Evolutionary conservation across 495 filamentous ascomycete genomes (phyloP).

Genomic region (Penicillium simplicissimum): DNA sequence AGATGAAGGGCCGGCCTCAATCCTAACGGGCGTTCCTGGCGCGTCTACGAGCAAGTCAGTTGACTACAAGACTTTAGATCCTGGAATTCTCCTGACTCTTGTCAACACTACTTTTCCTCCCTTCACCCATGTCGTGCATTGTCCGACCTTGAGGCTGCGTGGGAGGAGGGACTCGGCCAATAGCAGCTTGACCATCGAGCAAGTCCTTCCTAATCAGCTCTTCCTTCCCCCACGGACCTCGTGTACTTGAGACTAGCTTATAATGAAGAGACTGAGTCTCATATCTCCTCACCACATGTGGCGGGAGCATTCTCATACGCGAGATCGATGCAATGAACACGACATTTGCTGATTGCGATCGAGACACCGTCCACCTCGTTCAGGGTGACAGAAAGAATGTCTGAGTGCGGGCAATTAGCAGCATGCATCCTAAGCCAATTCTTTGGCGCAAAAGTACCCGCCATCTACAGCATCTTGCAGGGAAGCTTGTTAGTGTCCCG

Average conservation of each 20-base stretch:
- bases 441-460: background rate
- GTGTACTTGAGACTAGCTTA: constrained; percentile 13
- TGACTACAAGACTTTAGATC: constrained; percentile 12
- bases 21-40: constrained; percentile 28
- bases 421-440: background rate
- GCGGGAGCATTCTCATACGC: background rate
- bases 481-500: constrained; percentile 15
- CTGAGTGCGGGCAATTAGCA: background rate
- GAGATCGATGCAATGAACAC: background rate
- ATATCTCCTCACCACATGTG: background rate
- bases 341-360: background rate
- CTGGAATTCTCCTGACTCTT: constrained; percentile 4
- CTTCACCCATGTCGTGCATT: constrained; percentile 27
- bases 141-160: constrained; percentile 24
- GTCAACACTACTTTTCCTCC: background rate
- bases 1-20: constrained; percentile 26
- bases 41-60: constrained; percentile 20
- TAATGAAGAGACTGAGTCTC: background rate
- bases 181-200: constrained; percentile 14
- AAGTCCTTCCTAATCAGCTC: constrained; percentile 1
- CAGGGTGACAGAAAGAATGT: background rate
- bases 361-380: background rate
- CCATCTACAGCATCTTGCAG: background rate
- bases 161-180: constrained; percentile 15
- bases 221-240: constrained; percentile 1